phyloP scores from a whole-genome alignment of 129 eudicot species.

The Flaveria robusta region DNA sequence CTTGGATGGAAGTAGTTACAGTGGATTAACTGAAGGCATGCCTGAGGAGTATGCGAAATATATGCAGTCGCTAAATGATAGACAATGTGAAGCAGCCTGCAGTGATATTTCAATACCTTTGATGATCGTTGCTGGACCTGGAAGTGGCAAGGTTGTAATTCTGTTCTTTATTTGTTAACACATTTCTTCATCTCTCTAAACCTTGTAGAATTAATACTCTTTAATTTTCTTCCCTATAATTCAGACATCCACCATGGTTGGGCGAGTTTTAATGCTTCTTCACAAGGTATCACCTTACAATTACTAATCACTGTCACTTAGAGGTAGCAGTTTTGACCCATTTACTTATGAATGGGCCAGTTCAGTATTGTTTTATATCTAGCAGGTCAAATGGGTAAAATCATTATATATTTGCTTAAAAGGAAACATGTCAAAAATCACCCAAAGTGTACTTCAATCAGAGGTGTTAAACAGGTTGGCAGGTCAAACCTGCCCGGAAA shows the following conservation, averaged over 20 bases:
- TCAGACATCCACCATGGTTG: conserved; percentile 99
- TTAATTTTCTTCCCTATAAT: neutral
- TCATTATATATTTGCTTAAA: neutral
- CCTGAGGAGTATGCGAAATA: conserved; percentile 78
- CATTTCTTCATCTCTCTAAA: neutral
- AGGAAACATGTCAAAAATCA: neutral
- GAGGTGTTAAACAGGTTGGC: neutral
- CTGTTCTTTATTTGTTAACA: conserved; percentile 1
- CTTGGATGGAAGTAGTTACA: conserved; percentile 29
- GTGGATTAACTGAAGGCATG: conserved; percentile 47
- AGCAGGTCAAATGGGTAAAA: neutral
- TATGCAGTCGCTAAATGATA: conserved; percentile 70
- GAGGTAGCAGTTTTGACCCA: neutral
- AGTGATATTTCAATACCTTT: conserved; percentile 80
- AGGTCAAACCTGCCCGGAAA: neutral
- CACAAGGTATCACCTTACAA: conserved; percentile 55
- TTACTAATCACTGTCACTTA: conserved; percentile 5
- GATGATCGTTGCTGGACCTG: conserved; percentile 97
- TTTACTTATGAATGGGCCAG: neutral
- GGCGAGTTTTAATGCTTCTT: conserved; percentile 90
- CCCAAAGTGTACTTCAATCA: neutral
- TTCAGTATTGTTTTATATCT: neutral
- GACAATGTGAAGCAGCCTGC: conserved; percentile 92
- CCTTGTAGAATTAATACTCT: conserved; percentile 19
- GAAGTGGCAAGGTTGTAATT: conserved; percentile 91